Conservation (phyloP, 805 yeast genomes). For the Candida germanica region DNA sequence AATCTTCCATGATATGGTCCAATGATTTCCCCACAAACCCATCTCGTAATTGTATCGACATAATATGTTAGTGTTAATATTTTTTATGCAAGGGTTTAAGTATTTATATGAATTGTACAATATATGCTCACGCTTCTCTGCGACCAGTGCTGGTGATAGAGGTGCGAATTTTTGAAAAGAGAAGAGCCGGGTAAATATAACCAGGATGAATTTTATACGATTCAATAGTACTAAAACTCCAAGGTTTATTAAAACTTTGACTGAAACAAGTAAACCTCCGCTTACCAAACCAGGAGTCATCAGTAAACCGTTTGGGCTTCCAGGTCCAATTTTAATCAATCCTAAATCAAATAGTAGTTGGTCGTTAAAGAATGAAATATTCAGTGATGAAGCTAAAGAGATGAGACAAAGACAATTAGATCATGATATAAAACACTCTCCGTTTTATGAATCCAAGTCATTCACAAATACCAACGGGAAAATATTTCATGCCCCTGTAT, state of each 20-base stretch:
- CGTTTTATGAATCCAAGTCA: slow-evolving; percentile 42
- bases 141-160: neutral
- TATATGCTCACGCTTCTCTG: too few relatives aligned
- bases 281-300: slow-evolving; percentile 29
- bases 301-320: slow-evolving; percentile 39
- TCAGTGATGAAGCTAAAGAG: slow-evolving; percentile 35
- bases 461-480: slow-evolving; percentile 78
- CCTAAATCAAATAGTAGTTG: slow-evolving; percentile 16
- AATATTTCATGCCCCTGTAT: slow-evolving; percentile 77
- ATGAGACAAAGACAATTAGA: slow-evolving; percentile 37
- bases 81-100: neutral
- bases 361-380: slow-evolving; percentile 22
- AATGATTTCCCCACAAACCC: slow-evolving; percentile 62
- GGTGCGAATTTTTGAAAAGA: too few relatives aligned
- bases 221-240: slow-evolving; percentile 20
- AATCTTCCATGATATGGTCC: slow-evolving; percentile 77
- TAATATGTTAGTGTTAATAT: slow-evolving; percentile 15
- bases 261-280: slow-evolving; percentile 39
- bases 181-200: slow-evolving; percentile 7
- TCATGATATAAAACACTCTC: slow-evolving; percentile 42
- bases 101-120: too few relatives aligned
- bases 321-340: slow-evolving; percentile 25
- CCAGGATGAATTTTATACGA: slow-evolving; percentile 7
- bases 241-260: slow-evolving; percentile 33
- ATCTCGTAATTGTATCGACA: slow-evolving; percentile 59